Evolutionary conservation across 306 rosid genomes (phyloP).

Genomic region (Hippophae gyantsensis): DNA sequence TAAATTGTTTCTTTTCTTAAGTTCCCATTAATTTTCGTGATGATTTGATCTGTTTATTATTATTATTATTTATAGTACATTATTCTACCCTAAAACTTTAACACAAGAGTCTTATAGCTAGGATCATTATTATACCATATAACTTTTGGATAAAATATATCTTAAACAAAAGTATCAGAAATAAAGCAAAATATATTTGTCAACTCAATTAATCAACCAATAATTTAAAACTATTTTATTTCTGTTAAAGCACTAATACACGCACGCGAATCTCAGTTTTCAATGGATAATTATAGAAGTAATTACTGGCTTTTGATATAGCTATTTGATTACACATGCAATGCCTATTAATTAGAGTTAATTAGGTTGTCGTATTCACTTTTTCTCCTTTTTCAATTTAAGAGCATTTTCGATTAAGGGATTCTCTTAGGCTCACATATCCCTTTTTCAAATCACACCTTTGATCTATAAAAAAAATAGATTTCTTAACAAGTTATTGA

Average conservation of each 20-base stretch:
- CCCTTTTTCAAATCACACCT: too few relatives aligned
- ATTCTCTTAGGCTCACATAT: too few relatives aligned
- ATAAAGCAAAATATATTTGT: conserved; percentile 9
- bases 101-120: conserved; percentile 16
- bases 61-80: conserved; percentile 22
- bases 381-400: conserved; percentile 1
- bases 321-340: conserved; percentile 12
- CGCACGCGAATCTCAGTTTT: conserved; percentile 53
- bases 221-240: conserved; percentile 15
- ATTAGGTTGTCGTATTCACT: not conserved
- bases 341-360: not conserved
- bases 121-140: conserved; percentile 16
- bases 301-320: conserved; percentile 19
- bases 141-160: conserved; percentile 39
- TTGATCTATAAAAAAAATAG: too few relatives aligned
- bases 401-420: not conserved
- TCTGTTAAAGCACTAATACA: conserved; percentile 17
- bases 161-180: conserved; percentile 28
- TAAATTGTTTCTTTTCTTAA: conserved; percentile 11
- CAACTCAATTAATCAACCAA: conserved; percentile 26
- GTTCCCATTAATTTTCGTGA: conserved; percentile 46
- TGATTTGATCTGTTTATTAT: conserved; percentile 33
- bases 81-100: conserved; percentile 15
- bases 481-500: too few relatives aligned
- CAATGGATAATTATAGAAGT: conserved; percentile 38